phyloP scores from a whole-genome alignment of 1,284 basidiomycete species.

The Ustilago tritici region DNA sequence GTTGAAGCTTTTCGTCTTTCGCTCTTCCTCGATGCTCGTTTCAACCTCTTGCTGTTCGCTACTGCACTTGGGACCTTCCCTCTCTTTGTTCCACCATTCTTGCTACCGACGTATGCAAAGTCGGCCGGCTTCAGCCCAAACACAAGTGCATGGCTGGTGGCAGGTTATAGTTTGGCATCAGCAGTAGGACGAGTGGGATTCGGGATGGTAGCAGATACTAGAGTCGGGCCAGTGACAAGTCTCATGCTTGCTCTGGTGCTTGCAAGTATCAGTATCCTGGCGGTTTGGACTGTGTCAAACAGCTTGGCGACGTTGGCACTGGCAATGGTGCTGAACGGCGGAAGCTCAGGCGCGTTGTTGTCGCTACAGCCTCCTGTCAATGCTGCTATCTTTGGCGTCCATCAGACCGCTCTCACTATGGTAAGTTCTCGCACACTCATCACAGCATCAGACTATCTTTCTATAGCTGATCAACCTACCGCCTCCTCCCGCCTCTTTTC shows the following conservation, averaged over 20 bases:
- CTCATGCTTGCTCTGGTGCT: slow-evolving; percentile 42
- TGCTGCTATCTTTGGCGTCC: slow-evolving; percentile 50
- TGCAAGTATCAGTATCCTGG: slow-evolving; percentile 41
- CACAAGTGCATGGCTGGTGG: slow-evolving; percentile 62
- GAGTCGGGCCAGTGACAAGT: slow-evolving; percentile 51
- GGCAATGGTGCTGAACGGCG: slow-evolving; percentile 56
- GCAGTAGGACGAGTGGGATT: slow-evolving; percentile 48
- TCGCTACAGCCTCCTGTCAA: slow-evolving; percentile 54
- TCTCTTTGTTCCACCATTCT: slow-evolving; percentile 70
- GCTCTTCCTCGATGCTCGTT: slow-evolving; percentile 64
- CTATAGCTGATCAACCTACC: too few species aligned
- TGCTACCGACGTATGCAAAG: slow-evolving; percentile 69
- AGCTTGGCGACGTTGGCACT: slow-evolving; percentile 35
- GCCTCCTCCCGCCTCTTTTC: not conserved
- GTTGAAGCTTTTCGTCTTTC: slow-evolving; percentile 40
- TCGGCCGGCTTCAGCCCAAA: slow-evolving; percentile 58
- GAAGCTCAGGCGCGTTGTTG: slow-evolving; percentile 48
- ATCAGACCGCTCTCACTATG: slow-evolving; percentile 46
- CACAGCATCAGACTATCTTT: not conserved
- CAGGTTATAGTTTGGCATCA: slow-evolving; percentile 54
- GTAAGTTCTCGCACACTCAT: slow-evolving; percentile 11
- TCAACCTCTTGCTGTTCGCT: slow-evolving; percentile 63
- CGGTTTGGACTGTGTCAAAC: slow-evolving; percentile 51
- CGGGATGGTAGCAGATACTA: slow-evolving; percentile 50
- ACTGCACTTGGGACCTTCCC: slow-evolving; percentile 68